Base-by-base conservation (phyloP, 306 rosid genomes). In the Dalbergia cochinchinensis region DNA sequence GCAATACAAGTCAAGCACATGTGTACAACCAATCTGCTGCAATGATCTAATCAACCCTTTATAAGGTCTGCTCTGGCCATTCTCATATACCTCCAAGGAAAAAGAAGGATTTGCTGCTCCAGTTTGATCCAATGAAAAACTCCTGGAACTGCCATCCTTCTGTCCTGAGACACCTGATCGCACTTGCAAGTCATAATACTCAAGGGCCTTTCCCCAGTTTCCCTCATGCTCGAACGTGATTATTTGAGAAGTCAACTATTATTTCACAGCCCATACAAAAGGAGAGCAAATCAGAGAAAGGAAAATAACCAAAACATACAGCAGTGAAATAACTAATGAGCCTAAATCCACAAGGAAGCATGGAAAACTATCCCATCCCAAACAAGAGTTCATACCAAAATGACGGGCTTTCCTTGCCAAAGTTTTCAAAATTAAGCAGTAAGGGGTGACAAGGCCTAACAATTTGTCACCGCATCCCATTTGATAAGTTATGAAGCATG, bases 161-260 rank as follows among this genome's bases (percentile, higher is more conserved):
- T 39, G 87, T 63, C 79, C 60, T 22, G 82, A 80, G 79, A 83
- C 83, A 82, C 86, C 86, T 6, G 97, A 89, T 51, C 92, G 90
- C 68, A 87, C 93, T 89, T 89, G 98, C 88, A 94, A 83, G 82
- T 94, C 97, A 85, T 90, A 94, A 73, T 87, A 91, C 87, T 94
- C 97, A 47, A 94, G 97, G 82, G 98, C 98, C 94, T 92, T 92
- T 76, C 97, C 92, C 97, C 98, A 94, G 71, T 91, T 91, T 87
- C 97, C 98, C 86, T 94, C 97, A 18, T 92, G 98, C 94, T 94
- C 97, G 37, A 86, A 87, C 50, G 91, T 92, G 78, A 86, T 91
- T 74, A 87, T 89, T 94, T 94, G 98, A 58, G 98, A 91, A 65
- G 83, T 80, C 82, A 92, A 69, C 98, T 94, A 79, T 76, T 13